These are phyloP conservation scores for Byssochlamys sp. DNA, from an alignment of 2,329 filamentous ascomycete genomes.

Conservation along the genomic window DNA sequence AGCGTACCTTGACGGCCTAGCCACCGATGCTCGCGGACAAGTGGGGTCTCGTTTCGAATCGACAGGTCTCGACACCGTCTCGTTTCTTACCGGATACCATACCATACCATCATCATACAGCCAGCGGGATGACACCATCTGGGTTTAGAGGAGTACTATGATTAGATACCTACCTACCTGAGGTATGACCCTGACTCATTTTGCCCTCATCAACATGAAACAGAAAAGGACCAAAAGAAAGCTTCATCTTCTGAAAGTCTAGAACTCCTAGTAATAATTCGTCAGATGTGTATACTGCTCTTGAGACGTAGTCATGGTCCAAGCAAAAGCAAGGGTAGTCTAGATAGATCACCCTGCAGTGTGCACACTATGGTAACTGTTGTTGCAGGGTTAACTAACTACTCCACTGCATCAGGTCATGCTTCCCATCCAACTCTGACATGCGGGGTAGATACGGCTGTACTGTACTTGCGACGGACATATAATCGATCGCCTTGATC, in stretches of 20 bases:
- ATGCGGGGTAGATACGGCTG: not conserved
- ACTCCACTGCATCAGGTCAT: not conserved
- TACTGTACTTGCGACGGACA: not conserved
- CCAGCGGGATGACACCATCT: not conserved
- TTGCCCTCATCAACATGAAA: not conserved
- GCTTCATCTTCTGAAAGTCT: not conserved
- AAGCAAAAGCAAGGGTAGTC: not conserved
- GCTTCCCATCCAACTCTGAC: not conserved
- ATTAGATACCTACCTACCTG: not conserved
- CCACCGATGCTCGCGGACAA: not conserved
- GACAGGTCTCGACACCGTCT: not conserved
- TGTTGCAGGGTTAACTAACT: not conserved
- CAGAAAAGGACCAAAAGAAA: not conserved
- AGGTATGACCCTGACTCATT: not conserved
- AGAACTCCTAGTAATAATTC: not conserved
- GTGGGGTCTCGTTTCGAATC: not conserved
- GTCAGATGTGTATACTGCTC: not conserved
- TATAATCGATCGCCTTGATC: not conserved
- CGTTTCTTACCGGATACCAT: not conserved
- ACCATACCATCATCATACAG: not conserved
- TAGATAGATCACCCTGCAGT: no score
- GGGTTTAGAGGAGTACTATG: not conserved
- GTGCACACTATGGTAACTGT: not conserved
- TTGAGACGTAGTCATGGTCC: not conserved
- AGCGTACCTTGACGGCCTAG: not conserved